These are phyloP conservation scores for Phylloporus rhodoxanthus DNA, from an alignment of 768 basidiomycete species.

Conservation along the genomic window DNA sequence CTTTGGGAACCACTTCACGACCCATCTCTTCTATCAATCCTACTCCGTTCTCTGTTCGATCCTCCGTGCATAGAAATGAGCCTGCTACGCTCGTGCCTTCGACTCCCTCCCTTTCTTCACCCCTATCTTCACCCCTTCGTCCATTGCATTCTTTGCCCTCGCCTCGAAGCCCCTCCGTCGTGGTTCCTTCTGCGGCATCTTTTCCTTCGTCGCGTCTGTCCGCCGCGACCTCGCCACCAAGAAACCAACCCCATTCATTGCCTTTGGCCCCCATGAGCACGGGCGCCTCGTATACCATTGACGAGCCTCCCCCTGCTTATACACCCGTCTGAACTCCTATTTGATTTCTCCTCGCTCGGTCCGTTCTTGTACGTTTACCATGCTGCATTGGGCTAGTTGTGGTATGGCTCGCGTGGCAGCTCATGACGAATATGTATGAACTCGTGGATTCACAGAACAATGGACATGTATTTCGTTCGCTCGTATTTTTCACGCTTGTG, in stretches of 20 bases:
- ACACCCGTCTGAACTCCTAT: slow-evolving; percentile 14
- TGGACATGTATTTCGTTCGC: not conserved
- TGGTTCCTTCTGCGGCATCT: not conserved
- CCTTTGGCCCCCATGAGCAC: slow-evolving; percentile 10
- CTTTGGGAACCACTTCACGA: not conserved
- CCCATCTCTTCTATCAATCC: slow-evolving; percentile 4
- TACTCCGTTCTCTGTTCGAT: not conserved
- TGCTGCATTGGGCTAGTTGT: not conserved
- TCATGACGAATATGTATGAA: slow-evolving; percentile 1
- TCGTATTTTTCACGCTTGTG: not conserved
- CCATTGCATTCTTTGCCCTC: not conserved
- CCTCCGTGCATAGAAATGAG: slow-evolving; percentile 1
- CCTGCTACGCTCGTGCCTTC: not conserved
- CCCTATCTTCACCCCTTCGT: not conserved
- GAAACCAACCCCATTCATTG: not conserved
- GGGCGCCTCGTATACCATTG: slow-evolving; percentile 2
- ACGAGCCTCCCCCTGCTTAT: slow-evolving; percentile 26
- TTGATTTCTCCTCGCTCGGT: not conserved
- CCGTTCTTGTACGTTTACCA: not conserved
- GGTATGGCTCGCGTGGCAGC: not conserved
- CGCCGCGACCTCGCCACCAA: not conserved
- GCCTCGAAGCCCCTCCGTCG: not conserved
- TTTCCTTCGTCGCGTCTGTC: not conserved
- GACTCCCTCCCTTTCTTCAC: not conserved
- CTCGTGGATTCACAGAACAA: not conserved